These are phyloP conservation scores for Colletotrichum salicis DNA, from an alignment of 2,329 filamentous ascomycete species.

Conservation along the genomic window DNA sequence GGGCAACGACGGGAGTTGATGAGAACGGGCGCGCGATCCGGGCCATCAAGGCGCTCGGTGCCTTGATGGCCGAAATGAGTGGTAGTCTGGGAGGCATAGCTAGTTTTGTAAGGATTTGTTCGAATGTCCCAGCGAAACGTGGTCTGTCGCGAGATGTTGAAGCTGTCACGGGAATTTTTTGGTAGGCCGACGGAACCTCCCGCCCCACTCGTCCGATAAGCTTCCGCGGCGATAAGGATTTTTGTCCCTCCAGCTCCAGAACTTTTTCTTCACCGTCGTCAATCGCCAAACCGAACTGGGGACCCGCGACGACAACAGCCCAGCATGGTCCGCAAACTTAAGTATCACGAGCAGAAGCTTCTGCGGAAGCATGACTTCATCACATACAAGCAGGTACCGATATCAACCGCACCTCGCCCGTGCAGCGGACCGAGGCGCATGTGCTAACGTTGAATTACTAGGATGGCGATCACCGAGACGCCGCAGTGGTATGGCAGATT, in stretches of 20 bases:
- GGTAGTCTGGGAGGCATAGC: conserved; percentile 55
- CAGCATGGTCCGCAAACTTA: conserved; percentile 93
- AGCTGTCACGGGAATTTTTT: conserved; percentile 36
- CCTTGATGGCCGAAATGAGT: conserved; percentile 33
- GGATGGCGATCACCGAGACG: conserved; percentile 71
- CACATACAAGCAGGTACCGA: conserved; percentile 73
- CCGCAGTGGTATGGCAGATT: conserved; percentile 61
- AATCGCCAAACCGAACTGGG: background rate
- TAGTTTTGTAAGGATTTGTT: conserved; percentile 36
- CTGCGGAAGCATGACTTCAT: conserved; percentile 94
- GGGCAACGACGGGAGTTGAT: conserved; percentile 19
- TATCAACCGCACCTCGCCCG: background rate
- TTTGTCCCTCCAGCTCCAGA: conserved; percentile 28
- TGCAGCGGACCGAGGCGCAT: background rate
- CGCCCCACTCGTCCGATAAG: conserved; percentile 29
- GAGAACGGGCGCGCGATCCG: conserved; percentile 34
- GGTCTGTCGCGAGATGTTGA: conserved; percentile 34
- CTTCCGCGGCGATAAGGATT: conserved; percentile 27
- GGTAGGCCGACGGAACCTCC: conserved; percentile 35
- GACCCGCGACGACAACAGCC: conserved; percentile 2
- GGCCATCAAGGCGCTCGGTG: conserved; percentile 26
- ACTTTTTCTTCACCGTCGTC: conserved; percentile 13
- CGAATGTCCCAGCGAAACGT: conserved; percentile 7
- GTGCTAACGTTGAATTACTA: conserved; percentile 17
- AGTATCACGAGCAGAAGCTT: conserved; percentile 96